These are phyloP conservation scores for Fusarium buharicum DNA, from an alignment of 2,329 filamentous ascomycete species.

Conservation along the genomic window DNA sequence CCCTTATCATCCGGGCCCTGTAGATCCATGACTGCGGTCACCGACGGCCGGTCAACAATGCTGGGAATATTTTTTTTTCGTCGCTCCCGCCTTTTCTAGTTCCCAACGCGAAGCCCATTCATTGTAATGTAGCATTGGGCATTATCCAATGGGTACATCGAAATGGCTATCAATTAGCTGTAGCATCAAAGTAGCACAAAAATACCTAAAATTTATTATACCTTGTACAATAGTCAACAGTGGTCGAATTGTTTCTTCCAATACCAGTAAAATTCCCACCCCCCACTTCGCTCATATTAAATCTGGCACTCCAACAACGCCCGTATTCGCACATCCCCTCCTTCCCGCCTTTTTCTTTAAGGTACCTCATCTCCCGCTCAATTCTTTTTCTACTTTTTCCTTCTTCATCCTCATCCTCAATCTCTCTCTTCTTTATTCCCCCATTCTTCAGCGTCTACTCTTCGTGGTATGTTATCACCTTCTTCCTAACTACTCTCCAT, in stretches of 20 bases:
- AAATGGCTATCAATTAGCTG: background rate
- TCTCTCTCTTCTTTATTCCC: constrained; percentile 28
- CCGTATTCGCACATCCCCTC: constrained; percentile 47
- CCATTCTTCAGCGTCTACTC: constrained; percentile 25
- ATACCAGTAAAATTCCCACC: constrained; percentile 34
- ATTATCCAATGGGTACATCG: constrained; percentile 22
- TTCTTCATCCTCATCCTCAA: constrained; percentile 31
- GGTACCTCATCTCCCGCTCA: constrained; percentile 46
- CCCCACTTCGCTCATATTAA: constrained; percentile 40
- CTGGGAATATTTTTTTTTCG: constrained; percentile 14
- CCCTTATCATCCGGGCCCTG: constrained; percentile 27
- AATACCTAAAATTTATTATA: no score
- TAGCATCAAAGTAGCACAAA: constrained; percentile 1
- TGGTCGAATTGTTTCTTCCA: constrained; percentile 8
- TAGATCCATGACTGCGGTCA: constrained; percentile 23
- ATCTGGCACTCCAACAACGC: constrained; percentile 38
- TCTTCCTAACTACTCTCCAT: constrained; percentile 11
- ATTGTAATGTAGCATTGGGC: constrained; percentile 24
- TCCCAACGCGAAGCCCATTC: constrained; percentile 4
- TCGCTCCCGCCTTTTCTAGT: constrained; percentile 7
- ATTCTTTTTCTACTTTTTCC: constrained; percentile 44
- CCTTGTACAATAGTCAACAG: background rate
- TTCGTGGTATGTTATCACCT: constrained; percentile 13
- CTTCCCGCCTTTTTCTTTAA: constrained; percentile 44
- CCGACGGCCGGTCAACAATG: constrained; percentile 39